These are phyloP conservation scores for Candida wancherniae DNA, from an alignment of 805 yeast species.

Conservation along the genomic window DNA sequence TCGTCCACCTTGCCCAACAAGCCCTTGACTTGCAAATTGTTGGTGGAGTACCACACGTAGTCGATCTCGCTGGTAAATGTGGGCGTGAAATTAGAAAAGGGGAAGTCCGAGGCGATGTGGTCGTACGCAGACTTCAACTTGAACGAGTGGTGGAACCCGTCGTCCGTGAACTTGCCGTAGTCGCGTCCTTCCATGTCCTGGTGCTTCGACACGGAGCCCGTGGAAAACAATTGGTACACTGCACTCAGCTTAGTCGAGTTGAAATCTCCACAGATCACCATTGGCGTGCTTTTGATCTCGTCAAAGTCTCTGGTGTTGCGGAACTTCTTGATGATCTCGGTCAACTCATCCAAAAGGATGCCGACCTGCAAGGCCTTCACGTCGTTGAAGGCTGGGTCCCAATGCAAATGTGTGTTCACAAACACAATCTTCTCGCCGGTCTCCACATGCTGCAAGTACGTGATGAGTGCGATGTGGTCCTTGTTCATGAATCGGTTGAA, in stretches of 20 bases:
- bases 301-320: slow-evolving; percentile 42
- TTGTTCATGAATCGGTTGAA: slow-evolving; percentile 94
- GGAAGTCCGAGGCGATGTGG: slow-evolving; percentile 71
- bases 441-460: slow-evolving; percentile 65
- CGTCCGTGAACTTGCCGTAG: slow-evolving; percentile 86
- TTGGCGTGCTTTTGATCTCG: slow-evolving; percentile 59
- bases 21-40: slow-evolving; percentile 76
- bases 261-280: slow-evolving; percentile 91
- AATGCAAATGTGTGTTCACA: slow-evolving; percentile 92
- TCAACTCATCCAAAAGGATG: slow-evolving; percentile 82
- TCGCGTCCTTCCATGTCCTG: slow-evolving; percentile 79
- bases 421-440: slow-evolving; percentile 70
- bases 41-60: slow-evolving; percentile 90
- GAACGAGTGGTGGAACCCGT: slow-evolving; percentile 79
- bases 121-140: slow-evolving; percentile 82
- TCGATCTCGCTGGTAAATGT: slow-evolving; percentile 90
- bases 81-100: slow-evolving; percentile 93
- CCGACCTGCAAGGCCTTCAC: slow-evolving; percentile 96
- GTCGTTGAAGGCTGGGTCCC: slow-evolving; percentile 97
- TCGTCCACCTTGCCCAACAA: slow-evolving; percentile 79
- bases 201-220: slow-evolving; percentile 76
- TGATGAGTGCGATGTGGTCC: slow-evolving; percentile 83
- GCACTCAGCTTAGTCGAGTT: slow-evolving; percentile 86
- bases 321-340: slow-evolving; percentile 52
- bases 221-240: slow-evolving; percentile 82